Conservation (phyloP, 2,329 filamentous ascomycete species). For the Hypoxylon sp. region DNA sequence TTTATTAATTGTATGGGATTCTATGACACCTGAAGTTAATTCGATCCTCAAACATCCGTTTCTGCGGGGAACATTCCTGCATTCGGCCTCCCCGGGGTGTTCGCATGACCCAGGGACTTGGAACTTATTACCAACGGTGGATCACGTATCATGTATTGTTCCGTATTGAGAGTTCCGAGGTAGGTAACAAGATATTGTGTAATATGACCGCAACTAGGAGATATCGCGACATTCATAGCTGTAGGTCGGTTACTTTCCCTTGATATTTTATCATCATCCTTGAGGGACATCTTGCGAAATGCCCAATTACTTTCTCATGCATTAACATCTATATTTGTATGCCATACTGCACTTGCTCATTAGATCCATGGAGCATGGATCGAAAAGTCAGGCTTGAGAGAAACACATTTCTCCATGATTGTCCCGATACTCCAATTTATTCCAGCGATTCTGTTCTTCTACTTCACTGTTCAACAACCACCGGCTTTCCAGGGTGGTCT, state of each 20-base stretch:
- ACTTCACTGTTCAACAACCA: conserved; percentile 14
- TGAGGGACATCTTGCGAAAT: not conserved
- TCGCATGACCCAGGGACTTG: not conserved
- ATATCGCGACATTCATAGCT: not conserved
- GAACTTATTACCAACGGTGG: not conserved
- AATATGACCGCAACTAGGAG: not conserved
- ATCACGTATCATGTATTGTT: not conserved
- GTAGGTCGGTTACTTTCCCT: no score
- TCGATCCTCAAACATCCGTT: not conserved
- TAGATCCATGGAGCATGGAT: not conserved
- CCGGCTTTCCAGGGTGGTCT: not conserved
- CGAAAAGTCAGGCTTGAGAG: not conserved
- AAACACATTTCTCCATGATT: not conserved
- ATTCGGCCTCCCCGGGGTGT: not conserved
- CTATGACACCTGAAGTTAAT: not conserved
- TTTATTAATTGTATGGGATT: not conserved
- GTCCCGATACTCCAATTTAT: conserved; percentile 11
- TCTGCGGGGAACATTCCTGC: not conserved
- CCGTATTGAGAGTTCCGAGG: not conserved
- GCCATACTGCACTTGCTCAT: not conserved
- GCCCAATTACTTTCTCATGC: not conserved
- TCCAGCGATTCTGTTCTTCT: conserved; percentile 18
- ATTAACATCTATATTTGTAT: not conserved
- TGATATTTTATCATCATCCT: no score
- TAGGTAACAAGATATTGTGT: not conserved